Conservation (phyloP, 441 rosid species). For the Jatropha multifida region DNA sequence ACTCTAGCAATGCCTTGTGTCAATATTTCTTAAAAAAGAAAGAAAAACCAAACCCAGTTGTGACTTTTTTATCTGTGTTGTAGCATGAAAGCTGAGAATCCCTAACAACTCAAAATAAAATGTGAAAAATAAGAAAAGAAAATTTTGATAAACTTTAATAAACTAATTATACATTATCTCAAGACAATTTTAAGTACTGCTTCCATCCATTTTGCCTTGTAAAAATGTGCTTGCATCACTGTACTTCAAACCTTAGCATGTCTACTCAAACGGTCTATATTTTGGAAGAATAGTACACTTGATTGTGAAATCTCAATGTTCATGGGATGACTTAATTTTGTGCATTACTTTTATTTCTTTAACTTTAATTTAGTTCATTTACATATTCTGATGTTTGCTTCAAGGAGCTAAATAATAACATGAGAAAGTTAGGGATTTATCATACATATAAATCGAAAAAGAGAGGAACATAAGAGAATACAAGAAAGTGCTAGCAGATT, state of each 20-base stretch:
- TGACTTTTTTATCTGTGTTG: not conserved
- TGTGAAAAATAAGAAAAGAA: not conserved
- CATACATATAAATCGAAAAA: not conserved
- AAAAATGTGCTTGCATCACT: not conserved
- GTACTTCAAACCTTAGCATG: not conserved
- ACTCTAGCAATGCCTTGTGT: not conserved
- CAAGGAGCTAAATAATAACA: not conserved
- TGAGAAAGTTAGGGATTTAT: not conserved
- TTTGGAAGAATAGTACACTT: not conserved
- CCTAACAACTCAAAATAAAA: not conserved
- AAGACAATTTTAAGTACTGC: not conserved
- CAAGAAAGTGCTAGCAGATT: not conserved
- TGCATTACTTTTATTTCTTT: not conserved
- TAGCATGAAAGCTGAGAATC: not conserved
- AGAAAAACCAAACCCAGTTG: not conserved
- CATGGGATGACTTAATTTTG: not conserved
- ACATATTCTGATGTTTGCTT: not conserved
- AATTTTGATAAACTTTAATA: not conserved
- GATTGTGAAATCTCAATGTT: not conserved
- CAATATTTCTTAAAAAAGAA: not conserved
- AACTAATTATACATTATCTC: not conserved
- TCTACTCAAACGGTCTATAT: constrained; percentile 1
- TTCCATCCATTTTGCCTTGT: not conserved
- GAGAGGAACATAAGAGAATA: not conserved
- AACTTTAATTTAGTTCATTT: not conserved